Conservation (phyloP, 495 filamentous ascomycete genomes). For the Sporormia fimetaria region DNA sequence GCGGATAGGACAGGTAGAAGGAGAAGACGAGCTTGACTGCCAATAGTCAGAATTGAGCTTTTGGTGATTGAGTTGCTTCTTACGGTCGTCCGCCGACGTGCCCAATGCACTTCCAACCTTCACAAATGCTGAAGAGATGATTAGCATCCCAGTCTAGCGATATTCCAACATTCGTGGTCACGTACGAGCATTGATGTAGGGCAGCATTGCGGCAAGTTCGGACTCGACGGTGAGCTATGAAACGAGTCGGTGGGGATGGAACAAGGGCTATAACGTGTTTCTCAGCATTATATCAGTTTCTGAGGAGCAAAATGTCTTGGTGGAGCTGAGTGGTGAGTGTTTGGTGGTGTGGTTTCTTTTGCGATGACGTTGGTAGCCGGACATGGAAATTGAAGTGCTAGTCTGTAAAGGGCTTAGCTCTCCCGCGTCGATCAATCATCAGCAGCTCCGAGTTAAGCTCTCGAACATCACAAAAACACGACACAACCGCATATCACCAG, state of each 20-base stretch:
- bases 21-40: slow-evolving; percentile 87
- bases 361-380: no score
- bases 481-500: not conserved
- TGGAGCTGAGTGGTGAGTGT: no score
- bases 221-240: slow-evolving; percentile 1
- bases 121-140: slow-evolving; percentile 50
- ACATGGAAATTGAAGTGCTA: no score
- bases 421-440: no score
- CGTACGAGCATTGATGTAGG: slow-evolving; percentile 74
- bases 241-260: no score
- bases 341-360: no score
- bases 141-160: slow-evolving; percentile 1
- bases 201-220: slow-evolving; percentile 65
- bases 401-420: no score
- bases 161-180: slow-evolving; percentile 3
- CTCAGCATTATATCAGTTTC: no score
- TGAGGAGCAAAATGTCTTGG: no score
- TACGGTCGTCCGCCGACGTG: slow-evolving; percentile 79
- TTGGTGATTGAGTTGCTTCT: slow-evolving; percentile 21
- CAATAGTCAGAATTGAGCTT: slow-evolving; percentile 16
- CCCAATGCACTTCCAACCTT: slow-evolving; percentile 55
- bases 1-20: slow-evolving; percentile 85
- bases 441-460: no score
- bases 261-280: no score
- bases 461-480: not conserved